These are phyloP conservation scores for Sclerotinia nivalis DNA, from an alignment of 2,329 filamentous ascomycete genomes.

Conservation along the genomic window DNA sequence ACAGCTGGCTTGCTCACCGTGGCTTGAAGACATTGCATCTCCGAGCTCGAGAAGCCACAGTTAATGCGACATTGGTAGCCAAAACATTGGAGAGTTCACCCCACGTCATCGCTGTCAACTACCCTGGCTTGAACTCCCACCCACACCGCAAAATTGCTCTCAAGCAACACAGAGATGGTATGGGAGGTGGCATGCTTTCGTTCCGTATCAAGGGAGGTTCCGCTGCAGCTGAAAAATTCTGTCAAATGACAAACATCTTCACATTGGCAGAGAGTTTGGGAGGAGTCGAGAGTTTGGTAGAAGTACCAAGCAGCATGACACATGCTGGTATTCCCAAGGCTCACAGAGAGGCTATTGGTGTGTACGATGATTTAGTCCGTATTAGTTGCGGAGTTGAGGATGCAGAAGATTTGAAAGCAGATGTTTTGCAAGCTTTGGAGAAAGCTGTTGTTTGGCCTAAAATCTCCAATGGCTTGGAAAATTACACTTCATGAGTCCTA, in stretches of 20 bases:
- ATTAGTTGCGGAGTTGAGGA: slow-evolving; percentile 96
- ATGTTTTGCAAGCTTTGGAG: slow-evolving; percentile 81
- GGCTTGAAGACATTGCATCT: slow-evolving; percentile 96
- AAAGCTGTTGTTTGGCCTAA: slow-evolving; percentile 58
- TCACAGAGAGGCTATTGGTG: slow-evolving; percentile 86
- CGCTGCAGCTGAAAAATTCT: slow-evolving; percentile 86
- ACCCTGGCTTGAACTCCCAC: slow-evolving; percentile 87
- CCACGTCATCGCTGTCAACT: slow-evolving; percentile 88
- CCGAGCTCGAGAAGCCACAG: slow-evolving; percentile 79
- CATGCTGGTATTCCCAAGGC: slow-evolving; percentile 92
- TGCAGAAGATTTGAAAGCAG: slow-evolving; percentile 75
- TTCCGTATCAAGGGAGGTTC: slow-evolving; percentile 91
- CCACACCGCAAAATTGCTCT: slow-evolving; percentile 80
- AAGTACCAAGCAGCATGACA: slow-evolving; percentile 94
- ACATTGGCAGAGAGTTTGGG: slow-evolving; percentile 91
- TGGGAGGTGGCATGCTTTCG: slow-evolving; percentile 96
- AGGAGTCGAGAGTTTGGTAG: slow-evolving; percentile 87
- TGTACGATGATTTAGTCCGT: slow-evolving; percentile 91
- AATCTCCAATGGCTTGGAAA: slow-evolving; percentile 36
- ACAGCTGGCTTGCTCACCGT: slow-evolving; percentile 96
- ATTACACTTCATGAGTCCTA: not conserved
- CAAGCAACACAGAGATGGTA: slow-evolving; percentile 89
- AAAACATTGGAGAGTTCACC: slow-evolving; percentile 74
- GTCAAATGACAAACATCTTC: slow-evolving; percentile 84
- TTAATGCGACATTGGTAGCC: slow-evolving; percentile 79